Evolutionary conservation across 208 protist species (phyloP).

Genomic region (Crithidia fasciculata): DNA sequence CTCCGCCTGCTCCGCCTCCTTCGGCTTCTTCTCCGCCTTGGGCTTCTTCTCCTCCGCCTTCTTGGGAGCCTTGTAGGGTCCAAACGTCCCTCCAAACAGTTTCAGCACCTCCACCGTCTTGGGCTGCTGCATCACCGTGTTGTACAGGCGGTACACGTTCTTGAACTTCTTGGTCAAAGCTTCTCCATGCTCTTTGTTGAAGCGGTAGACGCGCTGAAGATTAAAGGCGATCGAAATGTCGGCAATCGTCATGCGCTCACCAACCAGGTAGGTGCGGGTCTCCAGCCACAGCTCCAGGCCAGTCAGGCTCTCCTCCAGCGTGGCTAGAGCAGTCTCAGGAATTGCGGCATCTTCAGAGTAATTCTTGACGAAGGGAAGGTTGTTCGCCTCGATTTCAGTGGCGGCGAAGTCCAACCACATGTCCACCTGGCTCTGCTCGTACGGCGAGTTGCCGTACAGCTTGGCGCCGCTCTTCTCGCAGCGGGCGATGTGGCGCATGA

Average conservation of each 20-base stretch:
- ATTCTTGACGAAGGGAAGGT: constrained; percentile 40
- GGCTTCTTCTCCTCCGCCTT: constrained; percentile 39
- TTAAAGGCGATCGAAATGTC: constrained; percentile 76
- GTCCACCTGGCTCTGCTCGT: constrained; percentile 82
- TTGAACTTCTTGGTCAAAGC: constrained; percentile 71
- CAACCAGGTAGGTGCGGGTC: constrained; percentile 85
- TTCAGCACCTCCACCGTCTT: constrained; percentile 71
- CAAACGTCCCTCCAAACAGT: constrained; percentile 46
- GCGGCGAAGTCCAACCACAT: constrained; percentile 88
- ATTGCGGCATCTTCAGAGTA: constrained; percentile 27
- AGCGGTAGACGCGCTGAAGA: constrained; percentile 62
- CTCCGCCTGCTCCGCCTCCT: constrained; percentile 42
- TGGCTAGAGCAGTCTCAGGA: constrained; percentile 30
- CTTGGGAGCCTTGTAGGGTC: constrained; percentile 43
- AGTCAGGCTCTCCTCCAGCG: constrained; percentile 50
- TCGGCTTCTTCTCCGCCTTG: constrained; percentile 36
- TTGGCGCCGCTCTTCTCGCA: constrained; percentile 54
- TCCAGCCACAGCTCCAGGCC: constrained; percentile 79
- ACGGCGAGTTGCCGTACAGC: constrained; percentile 78
- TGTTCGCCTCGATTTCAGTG: constrained; percentile 60
- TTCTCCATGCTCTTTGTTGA: constrained; percentile 44
- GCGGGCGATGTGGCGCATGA: constrained; percentile 81
- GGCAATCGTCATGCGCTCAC: constrained; percentile 83
- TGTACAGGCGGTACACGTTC: constrained; percentile 71
- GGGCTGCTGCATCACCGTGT: constrained; percentile 82